These are phyloP conservation scores for Dichotomocladium elegans DNA, from an alignment of 371 early-diverging fungal species.

Conservation along the genomic window DNA sequence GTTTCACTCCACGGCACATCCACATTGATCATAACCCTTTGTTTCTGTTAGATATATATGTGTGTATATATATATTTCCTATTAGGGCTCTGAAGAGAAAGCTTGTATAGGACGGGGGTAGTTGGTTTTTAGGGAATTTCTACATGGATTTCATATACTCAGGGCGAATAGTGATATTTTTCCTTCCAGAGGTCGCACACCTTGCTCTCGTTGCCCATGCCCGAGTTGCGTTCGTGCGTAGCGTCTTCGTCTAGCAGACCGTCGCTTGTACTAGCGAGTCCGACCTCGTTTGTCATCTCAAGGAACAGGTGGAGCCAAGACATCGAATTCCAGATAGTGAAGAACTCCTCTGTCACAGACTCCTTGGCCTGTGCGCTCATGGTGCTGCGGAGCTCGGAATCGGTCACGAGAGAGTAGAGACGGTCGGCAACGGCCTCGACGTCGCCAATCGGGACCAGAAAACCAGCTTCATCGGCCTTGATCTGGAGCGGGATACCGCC, in stretches of 20 bases:
- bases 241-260: slow-evolving; percentile 16
- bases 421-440: slow-evolving; percentile 52
- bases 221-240: slow-evolving; percentile 14
- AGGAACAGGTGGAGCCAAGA: slow-evolving; percentile 64
- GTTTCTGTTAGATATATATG: no score
- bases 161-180: slow-evolving; percentile 23
- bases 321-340: slow-evolving; percentile 64
- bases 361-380: slow-evolving; percentile 44
- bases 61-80: no score
- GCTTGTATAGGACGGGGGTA: background rate
- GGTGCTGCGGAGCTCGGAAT: slow-evolving; percentile 25
- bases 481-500: slow-evolving; percentile 89
- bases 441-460: slow-evolving; percentile 63
- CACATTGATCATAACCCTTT: no score
- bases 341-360: slow-evolving; percentile 59
- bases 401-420: slow-evolving; percentile 13
- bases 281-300: slow-evolving; percentile 41
- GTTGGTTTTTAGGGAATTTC: background rate
- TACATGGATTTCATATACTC: background rate
- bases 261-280: slow-evolving; percentile 3
- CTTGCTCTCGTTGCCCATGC: slow-evolving; percentile 25
- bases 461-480: slow-evolving; percentile 58
- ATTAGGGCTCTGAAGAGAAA: no score
- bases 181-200: slow-evolving; percentile 36
- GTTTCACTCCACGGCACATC: no score